Conservation (phyloP, 805 yeast genomes). For the Pichia thaimueangensis region DNA sequence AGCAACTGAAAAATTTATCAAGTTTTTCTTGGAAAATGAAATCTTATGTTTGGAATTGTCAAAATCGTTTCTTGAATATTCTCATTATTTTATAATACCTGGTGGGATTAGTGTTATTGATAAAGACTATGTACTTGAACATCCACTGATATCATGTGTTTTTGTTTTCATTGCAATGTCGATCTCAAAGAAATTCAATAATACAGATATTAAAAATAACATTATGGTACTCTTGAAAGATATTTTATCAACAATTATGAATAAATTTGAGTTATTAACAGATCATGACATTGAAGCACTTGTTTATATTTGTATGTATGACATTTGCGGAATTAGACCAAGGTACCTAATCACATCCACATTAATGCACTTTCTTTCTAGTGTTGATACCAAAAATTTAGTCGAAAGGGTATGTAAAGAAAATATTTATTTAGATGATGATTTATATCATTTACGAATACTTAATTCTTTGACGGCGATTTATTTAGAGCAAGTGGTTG, state of each 20-base stretch:
- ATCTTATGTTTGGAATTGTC: conserved; percentile 39
- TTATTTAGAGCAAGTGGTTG: conserved; percentile 45
- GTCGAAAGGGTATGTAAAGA: conserved; percentile 29
- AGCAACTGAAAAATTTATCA: conserved; percentile 38
- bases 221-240: conserved; percentile 44
- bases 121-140: conserved; percentile 39
- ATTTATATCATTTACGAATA: conserved; percentile 48
- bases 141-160: conserved; percentile 50
- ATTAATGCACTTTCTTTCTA: conserved; percentile 40
- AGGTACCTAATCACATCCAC: conserved; percentile 50
- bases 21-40: conserved; percentile 40
- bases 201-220: conserved; percentile 40
- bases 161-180: conserved; percentile 50
- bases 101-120: conserved; percentile 49
- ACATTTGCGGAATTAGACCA: conserved; percentile 38
- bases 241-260: conserved; percentile 41
- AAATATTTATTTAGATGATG: conserved; percentile 27
- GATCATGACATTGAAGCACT: conserved; percentile 59
- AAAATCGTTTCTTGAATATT: conserved; percentile 42
- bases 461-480: conserved; percentile 47
- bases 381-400: conserved; percentile 40
- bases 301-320: conserved; percentile 46
- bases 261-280: conserved; percentile 34
- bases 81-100: conserved; percentile 58
- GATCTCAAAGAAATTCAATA: conserved; percentile 46